Base-by-base conservation (phyloP, 257 asterid genomes). In the Jacaranda mimosifolia region DNA sequence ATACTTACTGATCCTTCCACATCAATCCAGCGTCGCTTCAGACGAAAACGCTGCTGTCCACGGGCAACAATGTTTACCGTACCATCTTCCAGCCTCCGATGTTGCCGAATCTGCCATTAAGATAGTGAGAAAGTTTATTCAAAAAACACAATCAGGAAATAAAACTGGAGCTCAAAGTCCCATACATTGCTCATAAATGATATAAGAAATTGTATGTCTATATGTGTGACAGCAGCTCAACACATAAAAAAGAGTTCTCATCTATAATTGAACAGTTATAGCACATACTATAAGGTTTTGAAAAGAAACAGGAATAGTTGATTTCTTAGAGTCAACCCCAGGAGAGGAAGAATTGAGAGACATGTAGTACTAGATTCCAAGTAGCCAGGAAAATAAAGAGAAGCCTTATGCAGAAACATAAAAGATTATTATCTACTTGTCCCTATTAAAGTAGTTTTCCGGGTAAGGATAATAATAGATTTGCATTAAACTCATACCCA, bases 21-120 rank as follows among this genome's bases (percentile, higher is more conserved):
- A 83, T 90, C 97, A 85, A 90, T 72, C 96, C 93, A 89, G 60
- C 91, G 91, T 45, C 97, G 97, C 85, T 79, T 90, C 70, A 96
- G 86, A 67, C 91, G 97, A 83, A 96, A 96, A 56, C 99, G 97
- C 78, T 96, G 98, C 76, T 91, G 92, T 57, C 99, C 99, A 73
- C 97, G 94, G 48, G 99, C 82, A 75, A 96, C 88, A 57, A 96
- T 86, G 85, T 96, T 96, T 85, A 96, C 84, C 17, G 99, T 90
- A 57, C 99, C 98, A 85, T 96, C 99, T 66, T 93, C 98, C 78
- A 91, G 89, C 80, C 86, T 89, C 73, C 97, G 91, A 74, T 88
- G 86, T 84, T 90, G 98, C 83, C 97, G 93, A 77, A 96, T 96
- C 99, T 95, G 86, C 73, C 74, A 78, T 78, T 68, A 78, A 59